Percentiles rank a stretch among this genome's conserved stretches.
phyloP scores from a whole-genome alignment of 495 filamentous ascomycete genomes.

The Tuber magnatum region DNA sequence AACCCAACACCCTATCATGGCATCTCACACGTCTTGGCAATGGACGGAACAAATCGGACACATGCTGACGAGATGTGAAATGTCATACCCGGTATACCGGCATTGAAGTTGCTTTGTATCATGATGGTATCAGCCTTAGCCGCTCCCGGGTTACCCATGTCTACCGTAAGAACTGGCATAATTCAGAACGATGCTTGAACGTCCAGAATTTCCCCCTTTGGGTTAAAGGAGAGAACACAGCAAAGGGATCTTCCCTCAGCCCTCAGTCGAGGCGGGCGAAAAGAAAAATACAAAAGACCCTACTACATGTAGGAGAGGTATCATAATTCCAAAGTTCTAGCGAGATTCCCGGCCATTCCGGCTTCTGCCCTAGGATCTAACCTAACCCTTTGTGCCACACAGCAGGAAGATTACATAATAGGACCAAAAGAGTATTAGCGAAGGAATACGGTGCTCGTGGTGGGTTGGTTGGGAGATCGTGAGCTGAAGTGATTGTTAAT shows the following conservation, averaged over 20 bases:
- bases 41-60: not conserved
- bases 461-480: not conserved
- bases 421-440: not conserved
- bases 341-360: not conserved
- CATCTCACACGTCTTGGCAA: not conserved
- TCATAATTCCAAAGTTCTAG: not conserved
- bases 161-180: not conserved
- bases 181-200: not conserved
- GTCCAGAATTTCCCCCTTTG: not conserved
- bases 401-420: not conserved
- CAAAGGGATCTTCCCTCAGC: not conserved
- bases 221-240: not conserved
- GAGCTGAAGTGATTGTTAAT: not conserved
- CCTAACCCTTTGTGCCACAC: not conserved
- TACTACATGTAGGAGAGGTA: too few species aligned
- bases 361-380: not conserved
- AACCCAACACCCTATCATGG: not conserved
- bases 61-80: not conserved
- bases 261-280: not conserved
- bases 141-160: not conserved
- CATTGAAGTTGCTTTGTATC: not conserved
- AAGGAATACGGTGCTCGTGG: not conserved
- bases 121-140: conserved; percentile 1
- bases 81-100: not conserved
- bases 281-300: not conserved